Conservation (phyloP, 345 rosid species). For the Linum tenue region DNA sequence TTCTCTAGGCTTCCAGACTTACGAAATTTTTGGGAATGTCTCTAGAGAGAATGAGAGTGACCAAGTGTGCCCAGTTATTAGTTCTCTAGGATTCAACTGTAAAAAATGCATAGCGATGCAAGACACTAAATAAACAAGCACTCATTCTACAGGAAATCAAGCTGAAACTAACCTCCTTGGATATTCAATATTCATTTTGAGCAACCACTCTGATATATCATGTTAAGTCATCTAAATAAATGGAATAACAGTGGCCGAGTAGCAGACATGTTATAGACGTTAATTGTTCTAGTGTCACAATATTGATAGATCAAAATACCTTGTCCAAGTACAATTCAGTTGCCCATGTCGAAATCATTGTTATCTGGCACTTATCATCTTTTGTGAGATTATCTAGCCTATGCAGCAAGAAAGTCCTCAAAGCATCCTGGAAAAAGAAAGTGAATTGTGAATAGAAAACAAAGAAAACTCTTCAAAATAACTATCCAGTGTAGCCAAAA, state of each 20-base stretch:
- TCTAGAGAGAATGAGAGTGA: not conserved
- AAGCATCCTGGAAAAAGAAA: constrained; percentile 72
- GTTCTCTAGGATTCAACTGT: not conserved
- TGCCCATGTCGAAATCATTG: constrained; percentile 99
- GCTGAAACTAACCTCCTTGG: not conserved
- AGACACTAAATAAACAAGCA: not conserved
- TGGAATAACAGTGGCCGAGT: not conserved
- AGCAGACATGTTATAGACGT: constrained; percentile 4
- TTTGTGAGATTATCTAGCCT: constrained; percentile 90
- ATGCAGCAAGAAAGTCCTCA: constrained; percentile 81
- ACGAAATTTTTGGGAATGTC: too few relatives aligned
- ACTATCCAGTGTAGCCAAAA: not conserved
- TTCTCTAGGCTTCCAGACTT: not conserved
- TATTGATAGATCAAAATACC: constrained; percentile 42
- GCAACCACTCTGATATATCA: not conserved
- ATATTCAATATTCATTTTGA: not conserved
- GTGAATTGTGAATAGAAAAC: not conserved
- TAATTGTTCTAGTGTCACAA: constrained; percentile 11
- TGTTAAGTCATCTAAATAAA: not conserved
- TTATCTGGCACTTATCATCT: constrained; percentile 96
- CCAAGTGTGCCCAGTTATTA: not conserved
- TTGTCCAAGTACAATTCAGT: constrained; percentile 96
- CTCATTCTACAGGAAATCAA: not conserved
- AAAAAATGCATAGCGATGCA: too few relatives aligned
- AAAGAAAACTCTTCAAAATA: not conserved